Evolutionary conservation across 805 yeast species (phyloP).

Genomic region (Soucietia sequanensis): DNA sequence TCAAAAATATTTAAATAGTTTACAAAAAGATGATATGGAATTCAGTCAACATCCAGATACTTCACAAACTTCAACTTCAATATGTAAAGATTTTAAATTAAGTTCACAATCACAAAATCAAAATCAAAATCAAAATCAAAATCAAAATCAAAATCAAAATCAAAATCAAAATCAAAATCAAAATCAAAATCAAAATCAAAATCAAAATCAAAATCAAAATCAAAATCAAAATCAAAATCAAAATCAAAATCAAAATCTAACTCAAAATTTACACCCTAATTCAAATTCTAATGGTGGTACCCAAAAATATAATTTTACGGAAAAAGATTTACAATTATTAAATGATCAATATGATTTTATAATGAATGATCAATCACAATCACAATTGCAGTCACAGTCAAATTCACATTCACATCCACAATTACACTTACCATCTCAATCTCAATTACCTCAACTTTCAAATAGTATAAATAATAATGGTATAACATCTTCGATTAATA

Average conservation of each 20-base stretch:
- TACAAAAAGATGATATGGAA: conserved; percentile 6
- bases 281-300: conserved; percentile 1
- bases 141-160: neutral
- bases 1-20: conserved; percentile 17
- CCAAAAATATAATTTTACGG: conserved; percentile 7
- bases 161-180: neutral
- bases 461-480: neutral
- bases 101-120: neutral
- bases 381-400: neutral
- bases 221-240: neutral
- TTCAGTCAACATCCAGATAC: conserved; percentile 9
- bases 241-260: neutral
- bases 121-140: neutral
- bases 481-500: neutral
- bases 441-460: neutral
- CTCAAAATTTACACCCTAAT: neutral
- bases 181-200: neutral
- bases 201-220: neutral
- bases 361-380: neutral
- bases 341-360: conserved; percentile 5
- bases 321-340: conserved; percentile 4
- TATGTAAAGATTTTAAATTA: conserved; percentile 1
- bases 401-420: neutral
- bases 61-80: conserved; percentile 16
- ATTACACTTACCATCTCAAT: neutral